Conservation (phyloP, 257 asterid species). For the Lantana camara region DNA sequence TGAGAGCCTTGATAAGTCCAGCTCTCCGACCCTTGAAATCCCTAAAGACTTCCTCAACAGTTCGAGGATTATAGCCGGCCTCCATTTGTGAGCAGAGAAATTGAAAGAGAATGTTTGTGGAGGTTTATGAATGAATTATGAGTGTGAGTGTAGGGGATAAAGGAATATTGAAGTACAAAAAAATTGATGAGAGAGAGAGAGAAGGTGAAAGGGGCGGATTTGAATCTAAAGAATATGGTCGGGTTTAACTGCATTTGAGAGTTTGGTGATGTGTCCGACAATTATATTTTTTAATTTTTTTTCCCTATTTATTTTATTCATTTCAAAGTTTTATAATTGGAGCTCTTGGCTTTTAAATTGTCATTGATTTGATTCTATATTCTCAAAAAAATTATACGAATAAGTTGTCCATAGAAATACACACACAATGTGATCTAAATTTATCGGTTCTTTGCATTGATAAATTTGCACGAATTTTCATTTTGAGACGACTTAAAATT, state of each 20-base stretch:
- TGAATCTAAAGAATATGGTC: conserved; percentile 34
- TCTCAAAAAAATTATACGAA: too few species aligned
- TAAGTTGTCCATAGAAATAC: too few species aligned
- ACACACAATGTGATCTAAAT: too few species aligned
- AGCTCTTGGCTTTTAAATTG: too few species aligned
- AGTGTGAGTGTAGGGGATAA: conserved; percentile 25
- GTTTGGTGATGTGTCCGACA: conserved; percentile 44
- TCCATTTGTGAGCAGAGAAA: conserved; percentile 30
- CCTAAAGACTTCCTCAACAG: conserved; percentile 61
- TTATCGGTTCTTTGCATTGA: too few species aligned
- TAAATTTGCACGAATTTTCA: too few species aligned
- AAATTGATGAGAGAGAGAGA: conserved; percentile 6
- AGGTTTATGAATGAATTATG: too few species aligned
- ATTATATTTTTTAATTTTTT: not conserved
- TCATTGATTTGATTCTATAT: too few species aligned
- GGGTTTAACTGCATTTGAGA: conserved; percentile 42
- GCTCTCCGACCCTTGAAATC: conserved; percentile 62
- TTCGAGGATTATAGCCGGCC: conserved; percentile 50
- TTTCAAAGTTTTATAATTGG: too few species aligned
- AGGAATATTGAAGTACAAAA: not conserved
- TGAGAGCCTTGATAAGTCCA: conserved; percentile 66
- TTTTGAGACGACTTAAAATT: too few species aligned
- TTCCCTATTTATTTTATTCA: not conserved
- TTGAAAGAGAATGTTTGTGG: conserved; percentile 2
- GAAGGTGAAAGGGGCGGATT: conserved; percentile 31